phyloP scores from a whole-genome alignment of 129 eudicot species.

The Dittrichia graveolens region DNA sequence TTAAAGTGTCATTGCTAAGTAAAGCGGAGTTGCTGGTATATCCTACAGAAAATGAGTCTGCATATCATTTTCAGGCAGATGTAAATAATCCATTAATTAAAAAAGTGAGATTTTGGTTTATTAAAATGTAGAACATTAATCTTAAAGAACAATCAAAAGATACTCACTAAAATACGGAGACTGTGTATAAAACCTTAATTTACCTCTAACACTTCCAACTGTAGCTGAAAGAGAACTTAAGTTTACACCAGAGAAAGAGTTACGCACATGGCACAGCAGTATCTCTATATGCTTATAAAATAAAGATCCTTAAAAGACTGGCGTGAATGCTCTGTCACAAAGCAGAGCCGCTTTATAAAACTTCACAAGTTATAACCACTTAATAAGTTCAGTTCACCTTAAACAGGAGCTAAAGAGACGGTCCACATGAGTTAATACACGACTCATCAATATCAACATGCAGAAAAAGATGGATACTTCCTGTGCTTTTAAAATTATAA shows the following conservation, averaged over 20 bases:
- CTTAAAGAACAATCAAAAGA: background rate
- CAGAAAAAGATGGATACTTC: background rate
- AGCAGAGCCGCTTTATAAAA: constrained; percentile 2
- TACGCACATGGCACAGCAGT: constrained; percentile 17
- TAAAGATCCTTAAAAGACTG: constrained; percentile 43
- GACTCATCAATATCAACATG: background rate
- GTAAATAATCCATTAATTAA: constrained; percentile 1
- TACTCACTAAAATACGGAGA: background rate
- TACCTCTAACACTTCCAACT: constrained; percentile 43
- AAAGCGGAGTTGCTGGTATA: constrained; percentile 28
- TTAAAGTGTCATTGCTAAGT: constrained; percentile 27
- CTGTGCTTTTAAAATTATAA: background rate
- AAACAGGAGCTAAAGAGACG: background rate
- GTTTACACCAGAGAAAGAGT: too few species aligned
- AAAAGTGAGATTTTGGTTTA: constrained; percentile 16
- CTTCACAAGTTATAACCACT: constrained; percentile 1
- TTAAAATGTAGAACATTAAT: constrained; percentile 3
- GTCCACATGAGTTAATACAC: constrained; percentile 1
- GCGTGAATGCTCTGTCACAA: constrained; percentile 50
- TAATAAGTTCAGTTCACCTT: constrained; percentile 14
- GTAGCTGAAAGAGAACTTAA: constrained; percentile 32
- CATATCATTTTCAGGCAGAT: background rate
- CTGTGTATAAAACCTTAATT: background rate
- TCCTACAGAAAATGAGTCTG: constrained; percentile 38
- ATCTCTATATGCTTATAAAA: constrained; percentile 35